phyloP scores from a whole-genome alignment of 2,329 filamentous ascomycete genomes.

The Aureobasidium sp. region DNA sequence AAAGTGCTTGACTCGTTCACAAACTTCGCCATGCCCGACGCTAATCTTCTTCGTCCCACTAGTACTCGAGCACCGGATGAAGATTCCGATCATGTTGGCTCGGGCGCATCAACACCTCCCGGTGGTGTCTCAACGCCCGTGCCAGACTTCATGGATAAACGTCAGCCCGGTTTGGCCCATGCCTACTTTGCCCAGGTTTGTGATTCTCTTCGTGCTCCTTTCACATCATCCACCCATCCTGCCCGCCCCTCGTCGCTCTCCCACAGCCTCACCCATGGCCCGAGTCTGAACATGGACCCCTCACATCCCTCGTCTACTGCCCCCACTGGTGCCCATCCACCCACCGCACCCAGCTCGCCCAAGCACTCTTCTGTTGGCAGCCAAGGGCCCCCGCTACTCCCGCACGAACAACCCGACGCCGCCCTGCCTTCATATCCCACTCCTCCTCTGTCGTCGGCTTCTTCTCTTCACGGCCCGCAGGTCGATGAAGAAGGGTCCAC shows the following conservation, averaged over 20 bases:
- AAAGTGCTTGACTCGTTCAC: conserved; percentile 14
- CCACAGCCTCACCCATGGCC: conserved; percentile 15
- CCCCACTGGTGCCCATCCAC: conserved; percentile 14
- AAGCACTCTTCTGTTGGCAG: conserved; percentile 16
- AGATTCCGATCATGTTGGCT: conserved; percentile 66
- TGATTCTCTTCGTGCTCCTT: conserved; percentile 53
- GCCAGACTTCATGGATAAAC: conserved; percentile 88
- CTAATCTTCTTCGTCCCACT: conserved; percentile 29
- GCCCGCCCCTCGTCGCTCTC: conserved; percentile 13
- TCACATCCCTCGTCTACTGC: conserved; percentile 15
- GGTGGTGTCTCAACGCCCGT: conserved; percentile 79
- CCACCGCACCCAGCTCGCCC: conserved; percentile 29
- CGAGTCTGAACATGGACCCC: conserved; percentile 14
- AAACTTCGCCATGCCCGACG: conserved; percentile 22
- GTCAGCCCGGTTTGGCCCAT: conserved; percentile 83
- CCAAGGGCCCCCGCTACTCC: conserved; percentile 25
- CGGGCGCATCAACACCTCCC: conserved; percentile 74
- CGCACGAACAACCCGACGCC: conserved; percentile 25
- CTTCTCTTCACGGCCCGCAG: conserved; percentile 27
- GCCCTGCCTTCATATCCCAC: conserved; percentile 27
- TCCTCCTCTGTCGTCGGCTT: conserved; percentile 33
- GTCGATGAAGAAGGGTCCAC: conserved; percentile 19
- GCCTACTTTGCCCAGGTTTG: conserved; percentile 99
- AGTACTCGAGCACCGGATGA: conserved; percentile 53
- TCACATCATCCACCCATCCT: conserved; percentile 13